phyloP scores from a whole-genome alignment of 371 early-diverging fungal genomes.

The Chytridiales sp. region DNA sequence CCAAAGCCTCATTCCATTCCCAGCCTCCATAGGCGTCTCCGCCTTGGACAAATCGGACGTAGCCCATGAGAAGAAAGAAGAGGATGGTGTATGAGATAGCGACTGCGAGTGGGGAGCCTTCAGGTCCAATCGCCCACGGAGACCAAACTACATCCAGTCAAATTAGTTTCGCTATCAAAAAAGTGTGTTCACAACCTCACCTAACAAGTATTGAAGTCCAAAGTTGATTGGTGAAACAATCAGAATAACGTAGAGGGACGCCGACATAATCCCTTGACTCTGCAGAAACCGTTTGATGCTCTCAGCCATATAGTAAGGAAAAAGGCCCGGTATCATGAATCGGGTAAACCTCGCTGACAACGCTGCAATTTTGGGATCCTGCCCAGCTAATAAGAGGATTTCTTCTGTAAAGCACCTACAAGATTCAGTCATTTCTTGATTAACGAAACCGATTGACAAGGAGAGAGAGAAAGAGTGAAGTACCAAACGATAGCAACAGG shows the following conservation, averaged over 20 bases:
- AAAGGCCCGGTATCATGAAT: constrained; percentile 67
- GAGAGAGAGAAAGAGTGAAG: too few species aligned
- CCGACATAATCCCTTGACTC: constrained; percentile 83
- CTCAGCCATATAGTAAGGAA: constrained; percentile 74
- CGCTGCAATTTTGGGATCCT: constrained; percentile 53
- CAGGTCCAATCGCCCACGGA: constrained; percentile 64
- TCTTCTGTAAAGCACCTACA: too few species aligned
- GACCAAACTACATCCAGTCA: constrained; percentile 65
- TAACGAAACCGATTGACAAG: too few species aligned
- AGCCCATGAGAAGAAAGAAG: constrained; percentile 58
- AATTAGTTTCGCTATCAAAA: too few species aligned
- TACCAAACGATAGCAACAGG: constrained; percentile 78
- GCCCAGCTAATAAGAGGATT: constrained; percentile 50
- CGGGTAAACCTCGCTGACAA: constrained; percentile 64
- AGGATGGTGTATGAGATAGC: constrained; percentile 73
- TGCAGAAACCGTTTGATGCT: constrained; percentile 76
- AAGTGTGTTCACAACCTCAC: background rate
- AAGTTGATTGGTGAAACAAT: constrained; percentile 75
- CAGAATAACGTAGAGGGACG: constrained; percentile 68
- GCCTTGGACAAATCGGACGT: constrained; percentile 67
- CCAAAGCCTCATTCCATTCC: constrained; percentile 64
- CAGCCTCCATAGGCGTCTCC: constrained; percentile 82
- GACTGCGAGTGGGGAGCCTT: constrained; percentile 81
- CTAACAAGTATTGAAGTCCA: constrained; percentile 57
- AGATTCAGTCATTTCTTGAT: too few species aligned